Evolutionary conservation across 805 yeast species (phyloP).

Genomic region (Monosporozyma aerobia): DNA sequence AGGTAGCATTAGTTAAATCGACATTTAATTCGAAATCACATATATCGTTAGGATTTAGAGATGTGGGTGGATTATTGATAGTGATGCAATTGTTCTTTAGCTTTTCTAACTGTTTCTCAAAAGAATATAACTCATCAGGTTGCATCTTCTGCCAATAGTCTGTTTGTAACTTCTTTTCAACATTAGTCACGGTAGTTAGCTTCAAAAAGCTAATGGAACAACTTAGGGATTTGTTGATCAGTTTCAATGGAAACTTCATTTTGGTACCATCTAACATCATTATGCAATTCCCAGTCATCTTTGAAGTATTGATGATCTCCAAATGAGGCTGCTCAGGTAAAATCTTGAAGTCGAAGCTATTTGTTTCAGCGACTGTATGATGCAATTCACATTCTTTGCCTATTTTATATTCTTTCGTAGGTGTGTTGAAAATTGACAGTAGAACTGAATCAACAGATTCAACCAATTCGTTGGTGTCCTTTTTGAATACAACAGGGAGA

Average conservation of each 20-base stretch:
- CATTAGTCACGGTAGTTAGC: slow-evolving; percentile 16
- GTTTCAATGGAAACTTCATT: slow-evolving; percentile 11
- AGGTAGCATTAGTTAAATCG: slow-evolving; percentile 17
- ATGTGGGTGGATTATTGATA: slow-evolving; percentile 12
- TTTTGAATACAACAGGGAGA: slow-evolving; percentile 15
- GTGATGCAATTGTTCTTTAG: slow-evolving; percentile 16
- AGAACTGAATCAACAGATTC: slow-evolving; percentile 11
- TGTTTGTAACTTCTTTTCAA: slow-evolving; percentile 17
- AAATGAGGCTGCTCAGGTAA: slow-evolving; percentile 26
- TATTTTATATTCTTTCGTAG: slow-evolving; percentile 8
- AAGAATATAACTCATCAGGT: slow-evolving; percentile 22
- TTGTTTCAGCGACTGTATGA: not conserved
- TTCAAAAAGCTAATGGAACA: slow-evolving; percentile 19
- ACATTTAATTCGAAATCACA: slow-evolving; percentile 18
- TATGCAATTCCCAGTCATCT: slow-evolving; percentile 18
- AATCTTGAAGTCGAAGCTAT: slow-evolving; percentile 11
- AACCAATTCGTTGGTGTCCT: slow-evolving; percentile 9
- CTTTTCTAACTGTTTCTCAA: slow-evolving; percentile 22
- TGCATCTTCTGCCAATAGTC: slow-evolving; percentile 25
- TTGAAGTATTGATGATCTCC: slow-evolving; percentile 19
- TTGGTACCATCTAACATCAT: slow-evolving; percentile 29
- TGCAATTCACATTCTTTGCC: no score
- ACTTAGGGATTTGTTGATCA: slow-evolving; percentile 23
- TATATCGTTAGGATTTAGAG: slow-evolving; percentile 18
- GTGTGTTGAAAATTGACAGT: slow-evolving; percentile 20